These are phyloP conservation scores for Solanum pimpinellifolium DNA, from an alignment of 257 asterid species.

Conservation along the genomic window DNA sequence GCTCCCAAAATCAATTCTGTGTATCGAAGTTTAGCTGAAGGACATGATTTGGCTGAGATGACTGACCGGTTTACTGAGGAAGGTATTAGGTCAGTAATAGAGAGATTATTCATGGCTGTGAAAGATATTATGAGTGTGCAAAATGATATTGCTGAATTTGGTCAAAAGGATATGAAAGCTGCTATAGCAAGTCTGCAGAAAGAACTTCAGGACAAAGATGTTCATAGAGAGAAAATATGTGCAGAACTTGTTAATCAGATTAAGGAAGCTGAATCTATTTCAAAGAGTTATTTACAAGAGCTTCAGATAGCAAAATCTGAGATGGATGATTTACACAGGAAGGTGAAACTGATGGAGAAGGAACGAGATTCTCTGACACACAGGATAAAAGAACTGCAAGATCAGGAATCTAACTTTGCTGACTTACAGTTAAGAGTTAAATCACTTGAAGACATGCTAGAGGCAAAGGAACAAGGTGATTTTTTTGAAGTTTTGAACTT, in stretches of 20 bases:
- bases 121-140: slow-evolving; percentile 51
- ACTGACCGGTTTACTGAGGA: slow-evolving; percentile 28
- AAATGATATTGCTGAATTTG: slow-evolving; percentile 44
- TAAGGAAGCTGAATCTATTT: slow-evolving; percentile 72
- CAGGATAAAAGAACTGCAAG: slow-evolving; percentile 45
- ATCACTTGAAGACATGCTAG: slow-evolving; percentile 53
- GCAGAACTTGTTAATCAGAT: slow-evolving; percentile 80
- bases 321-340: slow-evolving; percentile 42
- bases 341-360: slow-evolving; percentile 39
- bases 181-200: slow-evolving; percentile 66
- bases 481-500: slow-evolving; percentile 5
- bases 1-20: slow-evolving; percentile 22
- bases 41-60: slow-evolving; percentile 17
- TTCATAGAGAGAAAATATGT: slow-evolving; percentile 71
- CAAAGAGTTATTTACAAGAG: slow-evolving; percentile 48
- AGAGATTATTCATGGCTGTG: slow-evolving; percentile 38
- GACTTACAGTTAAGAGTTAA: slow-evolving; percentile 48
- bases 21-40: slow-evolving; percentile 20
- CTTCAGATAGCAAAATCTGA: slow-evolving; percentile 49
- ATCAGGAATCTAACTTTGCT: slow-evolving; percentile 30
- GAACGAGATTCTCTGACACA: slow-evolving; percentile 42
- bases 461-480: slow-evolving; percentile 85
- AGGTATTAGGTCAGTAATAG: slow-evolving; percentile 29
- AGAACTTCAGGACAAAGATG: slow-evolving; percentile 86
- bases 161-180: slow-evolving; percentile 65